Conservation (phyloP, 179 eudicot species). For the Gypsophila paniculata region DNA sequence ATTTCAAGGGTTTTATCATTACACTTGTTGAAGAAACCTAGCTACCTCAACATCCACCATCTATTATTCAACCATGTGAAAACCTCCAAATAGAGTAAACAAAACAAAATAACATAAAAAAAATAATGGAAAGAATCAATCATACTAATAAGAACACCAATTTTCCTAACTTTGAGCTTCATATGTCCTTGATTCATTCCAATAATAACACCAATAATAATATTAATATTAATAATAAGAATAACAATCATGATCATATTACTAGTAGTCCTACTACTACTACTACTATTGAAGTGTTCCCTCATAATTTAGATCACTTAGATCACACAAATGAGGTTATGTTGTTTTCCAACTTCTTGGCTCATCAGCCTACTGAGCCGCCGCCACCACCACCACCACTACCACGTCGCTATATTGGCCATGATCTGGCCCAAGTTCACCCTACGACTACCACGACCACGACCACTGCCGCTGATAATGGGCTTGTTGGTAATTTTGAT, state of each 20-base stretch:
- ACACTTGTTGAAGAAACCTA: conserved; percentile 25
- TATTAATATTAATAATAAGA: neutral
- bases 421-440: neutral
- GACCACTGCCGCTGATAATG: conserved; percentile 15
- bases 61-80: conserved; percentile 1
- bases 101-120: neutral
- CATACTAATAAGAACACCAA: conserved; percentile 13
- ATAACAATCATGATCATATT: neutral
- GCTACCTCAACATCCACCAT: conserved; percentile 11
- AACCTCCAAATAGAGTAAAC: neutral
- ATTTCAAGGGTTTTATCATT: conserved; percentile 34
- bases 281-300: conserved; percentile 16
- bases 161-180: conserved; percentile 34
- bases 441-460: neutral
- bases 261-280: neutral
- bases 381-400: conserved; percentile 22
- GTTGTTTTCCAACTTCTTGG: conserved; percentile 33
- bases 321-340: conserved; percentile 24
- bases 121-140: conserved; percentile 30
- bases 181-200: conserved; percentile 34
- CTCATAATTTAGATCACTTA: conserved; percentile 21
- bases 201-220: neutral
- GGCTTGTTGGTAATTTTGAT: conserved; percentile 27
- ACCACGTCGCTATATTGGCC: conserved; percentile 10
- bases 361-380: conserved; percentile 15